Base-by-base conservation (phyloP, 306 rosid genomes). In the Cucumis cinereus region DNA sequence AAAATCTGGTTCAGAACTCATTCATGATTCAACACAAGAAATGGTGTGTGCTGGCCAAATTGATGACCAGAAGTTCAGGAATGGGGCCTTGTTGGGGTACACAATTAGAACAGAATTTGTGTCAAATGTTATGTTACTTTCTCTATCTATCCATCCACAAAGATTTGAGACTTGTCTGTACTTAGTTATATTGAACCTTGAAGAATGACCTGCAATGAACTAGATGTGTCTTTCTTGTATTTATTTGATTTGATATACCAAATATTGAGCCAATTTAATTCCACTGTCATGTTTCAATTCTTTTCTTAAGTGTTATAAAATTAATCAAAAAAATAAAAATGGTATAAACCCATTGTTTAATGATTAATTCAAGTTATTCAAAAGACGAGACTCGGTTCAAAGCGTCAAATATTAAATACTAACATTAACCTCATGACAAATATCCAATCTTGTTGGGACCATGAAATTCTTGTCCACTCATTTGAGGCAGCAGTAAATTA, bases 71-170 rank as follows among this genome's bases (percentile, higher is more conserved):
- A 40, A 67, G 6, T 10, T 40, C 26, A 41, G 55, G 10, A 10
- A 67, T 67, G 50, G 50, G 52, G 71, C 45, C 71, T 41, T 41
- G 35, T 30, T 30, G 35, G 6, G 50, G 15, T 4, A 47, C 55
- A 66, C 52, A 33, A 40, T 40, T 3, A 10, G 57, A 54, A 7
- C 10, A 12, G 38, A 36, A 24, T 20, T 69, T 69, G 74, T 69
- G 16, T 43, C 53, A n/a, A 20, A 68, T 69, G 75, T 45, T 53
- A 3, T 45, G 75, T 69, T 69, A 28, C 57, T 45, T 45, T 45
- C 54, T 68, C 20, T 20, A n/a, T 40, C 55, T 69, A 52, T 69
- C 75, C 75, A 52, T 69, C 75, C 75, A 45, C 75, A 22, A 45
- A 69, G 38, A 69, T 45, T 45, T 69, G 57, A 6, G 45, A 69